Percentiles rank a stretch among this genome's conserved stretches.
These are phyloP conservation scores for Cryptomeria japonica DNA, from an alignment of 75 land plant species.

Conservation along the genomic window DNA sequence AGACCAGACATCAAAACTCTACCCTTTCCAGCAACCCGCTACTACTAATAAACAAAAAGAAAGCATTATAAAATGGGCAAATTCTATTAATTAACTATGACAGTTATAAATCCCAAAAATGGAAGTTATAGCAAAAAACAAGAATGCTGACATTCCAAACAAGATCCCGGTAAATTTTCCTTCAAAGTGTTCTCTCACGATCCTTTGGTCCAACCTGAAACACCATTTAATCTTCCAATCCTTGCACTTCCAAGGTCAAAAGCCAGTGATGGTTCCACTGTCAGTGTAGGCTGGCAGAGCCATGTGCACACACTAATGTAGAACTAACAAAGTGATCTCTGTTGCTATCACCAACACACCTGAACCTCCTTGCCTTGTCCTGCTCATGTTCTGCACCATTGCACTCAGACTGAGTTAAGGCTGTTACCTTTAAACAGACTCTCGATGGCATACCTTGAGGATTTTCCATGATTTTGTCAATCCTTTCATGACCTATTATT, in stretches of 20 bases:
- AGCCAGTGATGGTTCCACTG: too few species aligned
- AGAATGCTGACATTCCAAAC: slow-evolving; percentile 24
- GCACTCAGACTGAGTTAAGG: neutral
- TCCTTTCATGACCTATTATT: neutral
- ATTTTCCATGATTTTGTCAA: slow-evolving; percentile 22
- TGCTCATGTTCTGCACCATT: neutral
- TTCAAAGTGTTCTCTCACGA: slow-evolving; percentile 26
- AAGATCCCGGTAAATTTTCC: slow-evolving; percentile 28
- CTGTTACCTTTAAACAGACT: neutral
- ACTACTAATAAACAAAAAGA: too few species aligned
- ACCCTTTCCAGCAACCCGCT: too few species aligned
- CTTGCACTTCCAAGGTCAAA: too few species aligned
- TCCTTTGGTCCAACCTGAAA: slow-evolving; percentile 20
- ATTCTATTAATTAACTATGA: too few species aligned
- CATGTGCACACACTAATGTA: slow-evolving; percentile 9
- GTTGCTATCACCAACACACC: slow-evolving; percentile 11
- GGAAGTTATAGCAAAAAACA: too few species aligned
- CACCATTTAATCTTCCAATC: slow-evolving; percentile 12
- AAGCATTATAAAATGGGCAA: too few species aligned
- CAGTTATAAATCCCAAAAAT: too few species aligned
- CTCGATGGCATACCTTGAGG: slow-evolving; percentile 8
- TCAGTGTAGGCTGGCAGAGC: too few species aligned
- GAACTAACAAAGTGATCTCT: slow-evolving; percentile 25
- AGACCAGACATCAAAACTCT: too few species aligned
- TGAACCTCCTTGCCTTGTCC: slow-evolving; percentile 22